Evolutionary conservation across 2,329 filamentous ascomycete species (phyloP), one percentile per base, ranked within the genome.

Genomic region (Escovopsis sp.): DNA sequence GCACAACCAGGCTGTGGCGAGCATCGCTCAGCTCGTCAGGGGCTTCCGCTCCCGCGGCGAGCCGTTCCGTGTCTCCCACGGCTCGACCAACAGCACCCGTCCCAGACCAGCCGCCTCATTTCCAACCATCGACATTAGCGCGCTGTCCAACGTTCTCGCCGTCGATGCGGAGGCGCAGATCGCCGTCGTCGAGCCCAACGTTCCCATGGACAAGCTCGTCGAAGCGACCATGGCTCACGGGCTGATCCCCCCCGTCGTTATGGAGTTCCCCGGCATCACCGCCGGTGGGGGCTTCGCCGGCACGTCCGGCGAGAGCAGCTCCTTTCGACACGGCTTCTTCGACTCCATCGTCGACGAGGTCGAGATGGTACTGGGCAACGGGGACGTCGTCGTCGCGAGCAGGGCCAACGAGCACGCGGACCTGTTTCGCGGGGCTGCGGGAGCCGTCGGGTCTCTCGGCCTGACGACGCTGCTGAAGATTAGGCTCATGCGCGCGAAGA

Each of bases 211-310:
- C 54, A 58, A 63, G 0, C 67, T 85, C 14, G 76, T 82, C 34
- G 71, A 76, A 48, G 61, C 63, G 18, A 82, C 77, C 1, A 60
- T 84, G 28, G 60, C 60, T n/a, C 61, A 79, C 48, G 73, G 72
- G 18, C 64, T 83, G 3, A 65, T 83, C 3, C 78, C 79, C 0
- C 76, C 76, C 2, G 73, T 84, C 3, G 76, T 83, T 17, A 81
- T 80, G 73, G 79, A 83, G 52, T 84, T 83, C 45, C 78, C 77
- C 0, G 79, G 78, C 25, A 84, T 84, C 53, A 84, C 79, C 0
- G 75, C 72, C 2, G 79, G 79, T 17, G 79, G 79, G 27, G 78
- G 76, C 4, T 83, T 72, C 51, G 73, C 77, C 1, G 79, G 79
- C 9, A 81, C 76, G 0, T 72, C 76, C 0, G 79, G 78, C 18